Conservation (phyloP, 768 basidiomycete species). For the Suillus brevipes region DNA sequence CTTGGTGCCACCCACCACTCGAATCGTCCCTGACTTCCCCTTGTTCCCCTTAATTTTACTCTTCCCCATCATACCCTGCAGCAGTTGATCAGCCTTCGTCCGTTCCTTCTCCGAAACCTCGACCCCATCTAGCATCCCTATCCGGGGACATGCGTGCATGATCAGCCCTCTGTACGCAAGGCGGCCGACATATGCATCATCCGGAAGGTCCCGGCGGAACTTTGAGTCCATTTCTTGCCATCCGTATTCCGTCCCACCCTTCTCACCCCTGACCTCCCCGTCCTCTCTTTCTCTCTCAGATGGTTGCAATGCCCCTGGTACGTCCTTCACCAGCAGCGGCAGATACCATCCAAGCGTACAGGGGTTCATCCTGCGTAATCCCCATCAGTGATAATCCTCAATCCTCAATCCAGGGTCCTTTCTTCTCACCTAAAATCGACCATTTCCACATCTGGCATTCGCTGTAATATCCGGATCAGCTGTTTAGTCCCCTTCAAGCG, state of each 20-base stretch:
- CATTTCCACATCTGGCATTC: slow-evolving; percentile 82
- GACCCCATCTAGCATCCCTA: slow-evolving; percentile 86
- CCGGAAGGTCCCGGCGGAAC: slow-evolving; percentile 89
- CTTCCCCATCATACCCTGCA: slow-evolving; percentile 54
- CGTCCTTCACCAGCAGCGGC: slow-evolving; percentile 74
- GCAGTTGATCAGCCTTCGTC: slow-evolving; percentile 72
- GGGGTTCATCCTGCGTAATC: slow-evolving; percentile 78
- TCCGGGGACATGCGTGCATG: slow-evolving; percentile 67
- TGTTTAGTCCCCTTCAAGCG: slow-evolving; percentile 73
- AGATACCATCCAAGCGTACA: slow-evolving; percentile 96
- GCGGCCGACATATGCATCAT: slow-evolving; percentile 83
- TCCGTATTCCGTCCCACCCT: slow-evolving; percentile 26
- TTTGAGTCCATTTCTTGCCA: slow-evolving; percentile 83
- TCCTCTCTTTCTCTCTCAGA: slow-evolving; percentile 40
- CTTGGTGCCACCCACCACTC: slow-evolving; percentile 9
- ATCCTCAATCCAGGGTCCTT: not conserved
- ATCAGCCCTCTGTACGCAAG: slow-evolving; percentile 88
- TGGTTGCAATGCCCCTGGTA: slow-evolving; percentile 66
- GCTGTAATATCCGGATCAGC: slow-evolving; percentile 68
- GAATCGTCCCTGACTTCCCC: slow-evolving; percentile 17
- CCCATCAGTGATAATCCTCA: not conserved
- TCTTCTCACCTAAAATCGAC: slow-evolving; percentile 80
- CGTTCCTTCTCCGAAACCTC: slow-evolving; percentile 81
- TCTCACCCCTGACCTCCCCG: slow-evolving; percentile 34
- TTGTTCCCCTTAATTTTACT: slow-evolving; percentile 34